A percentile compares a stretch with the other conserved stretches of the same genome.
Conservation (phyloP, 768 basidiomycete genomes). For the Mycena venus region DNA sequence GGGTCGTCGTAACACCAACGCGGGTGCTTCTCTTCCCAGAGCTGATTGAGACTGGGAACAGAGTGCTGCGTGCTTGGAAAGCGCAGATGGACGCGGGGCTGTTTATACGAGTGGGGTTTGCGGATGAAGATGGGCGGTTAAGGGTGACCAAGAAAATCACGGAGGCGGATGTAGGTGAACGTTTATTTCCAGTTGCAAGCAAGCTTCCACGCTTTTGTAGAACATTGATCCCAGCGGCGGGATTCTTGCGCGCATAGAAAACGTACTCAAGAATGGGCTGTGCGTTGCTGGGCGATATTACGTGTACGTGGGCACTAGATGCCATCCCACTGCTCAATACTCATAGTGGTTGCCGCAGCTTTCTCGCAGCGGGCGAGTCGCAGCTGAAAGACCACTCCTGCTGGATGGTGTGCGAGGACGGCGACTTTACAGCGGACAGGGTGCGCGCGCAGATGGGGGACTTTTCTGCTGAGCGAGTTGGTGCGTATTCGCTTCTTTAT, state of each 20-base stretch:
- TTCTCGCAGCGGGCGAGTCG: conserved; percentile 34
- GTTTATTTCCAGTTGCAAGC: too few species aligned
- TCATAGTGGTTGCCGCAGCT: too few species aligned
- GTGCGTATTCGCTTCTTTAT: background rate
- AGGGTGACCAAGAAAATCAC: background rate
- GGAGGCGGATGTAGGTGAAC: conserved; percentile 4
- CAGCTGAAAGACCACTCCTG: conserved; percentile 36
- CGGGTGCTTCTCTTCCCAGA: conserved; percentile 32
- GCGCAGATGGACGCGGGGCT: conserved; percentile 17
- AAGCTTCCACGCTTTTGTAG: too few species aligned
- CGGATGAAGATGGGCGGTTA: conserved; percentile 30
- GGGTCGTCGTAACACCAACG: conserved; percentile 33
- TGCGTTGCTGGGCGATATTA: conserved; percentile 28
- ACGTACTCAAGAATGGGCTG: conserved; percentile 25
- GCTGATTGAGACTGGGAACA: conserved; percentile 32
- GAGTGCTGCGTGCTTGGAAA: conserved; percentile 33
- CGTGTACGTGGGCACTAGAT: conserved; percentile 26
- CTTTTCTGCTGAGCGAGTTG: conserved; percentile 22
- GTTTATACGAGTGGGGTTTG: conserved; percentile 33
- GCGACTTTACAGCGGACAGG: conserved; percentile 32
- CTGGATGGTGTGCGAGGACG: conserved; percentile 35
- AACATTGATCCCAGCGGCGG: conserved; percentile 20
- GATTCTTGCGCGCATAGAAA: conserved; percentile 28
- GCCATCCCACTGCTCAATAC: too few species aligned
- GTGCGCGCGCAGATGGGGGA: conserved; percentile 34